Evolutionary conservation across 805 yeast genomes (phyloP), one percentile per base, ranked within the genome.

Genomic region (Suhomyces pyralidae): DNA sequence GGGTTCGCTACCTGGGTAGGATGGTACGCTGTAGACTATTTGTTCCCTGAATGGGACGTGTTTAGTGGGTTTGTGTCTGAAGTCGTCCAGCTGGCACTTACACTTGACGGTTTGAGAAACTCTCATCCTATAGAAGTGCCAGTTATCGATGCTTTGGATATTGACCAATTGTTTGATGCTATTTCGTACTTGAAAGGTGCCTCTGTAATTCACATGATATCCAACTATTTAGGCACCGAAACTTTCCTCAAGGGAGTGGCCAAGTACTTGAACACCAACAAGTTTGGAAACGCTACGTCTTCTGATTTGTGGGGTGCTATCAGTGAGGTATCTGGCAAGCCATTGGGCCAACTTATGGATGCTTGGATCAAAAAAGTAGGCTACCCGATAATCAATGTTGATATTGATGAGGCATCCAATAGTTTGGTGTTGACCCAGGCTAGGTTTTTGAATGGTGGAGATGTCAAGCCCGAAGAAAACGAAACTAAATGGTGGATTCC

Each of bases 1-100:
- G 94, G 96, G 12, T 89, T 89, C 71, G 96, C 96, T 15, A 89
- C 96, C 25, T 89, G 89, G 85, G 87, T 86, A 64, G 88, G 90
- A 3, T 86, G 81, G 78, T 71, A 79, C 50, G 85, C 91, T 15
- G 85, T 85, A 50, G 85, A 86, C 63, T 68, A 79, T 57, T 78
- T 88, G 60, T 83, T 81, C 67, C 96, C 96, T 10, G 89, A 85
- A 55, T 89, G 96, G 96, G 84, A 87, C 61, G 85, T 85, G 17
- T 86, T 87, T 71, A 80, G 79, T 24, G 76, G 71, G 7, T 81
- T 80, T 56, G 79, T 81, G 17, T 71, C 83, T 25, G 78, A 75
- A 32, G 73, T 84, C 3, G 69, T 81, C 51, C 83, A 81, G 61
- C 68, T 63, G 19, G 82, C 85, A 3, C 71, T 81, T 45, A 70